Evolutionary conservation across 2,329 filamentous ascomycete species (phyloP).

Genomic region (Diaporthe capsici): DNA sequence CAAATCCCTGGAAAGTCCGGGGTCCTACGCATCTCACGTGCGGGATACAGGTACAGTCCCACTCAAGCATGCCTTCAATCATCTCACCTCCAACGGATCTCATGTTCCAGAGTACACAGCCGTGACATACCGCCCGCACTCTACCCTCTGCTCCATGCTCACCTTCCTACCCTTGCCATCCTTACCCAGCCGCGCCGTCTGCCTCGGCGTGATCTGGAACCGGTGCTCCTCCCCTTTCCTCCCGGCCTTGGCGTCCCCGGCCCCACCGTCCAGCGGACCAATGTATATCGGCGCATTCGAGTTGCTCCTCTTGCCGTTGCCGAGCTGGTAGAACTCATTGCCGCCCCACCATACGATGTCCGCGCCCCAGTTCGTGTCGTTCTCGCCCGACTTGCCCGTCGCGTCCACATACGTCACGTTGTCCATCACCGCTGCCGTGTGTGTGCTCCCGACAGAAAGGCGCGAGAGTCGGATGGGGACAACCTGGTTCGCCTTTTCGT

Average conservation of each 20-base stretch:
- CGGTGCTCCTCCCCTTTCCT: slow-evolving; percentile 77
- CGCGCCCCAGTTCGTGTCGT: slow-evolving; percentile 88
- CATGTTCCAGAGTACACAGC: slow-evolving; percentile 80
- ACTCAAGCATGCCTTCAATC: not conserved
- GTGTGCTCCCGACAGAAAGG: slow-evolving; percentile 83
- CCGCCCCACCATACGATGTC: slow-evolving; percentile 96
- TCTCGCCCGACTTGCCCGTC: slow-evolving; percentile 64
- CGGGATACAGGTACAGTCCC: not conserved
- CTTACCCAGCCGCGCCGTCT: slow-evolving; percentile 75
- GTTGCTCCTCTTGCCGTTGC: slow-evolving; percentile 91
- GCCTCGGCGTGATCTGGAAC: slow-evolving; percentile 84
- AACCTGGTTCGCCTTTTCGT: slow-evolving; percentile 77
- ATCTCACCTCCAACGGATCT: slow-evolving; percentile 11
- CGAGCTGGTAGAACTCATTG: slow-evolving; percentile 94
- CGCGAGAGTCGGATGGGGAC: slow-evolving; percentile 83
- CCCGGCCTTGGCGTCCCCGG: slow-evolving; percentile 71
- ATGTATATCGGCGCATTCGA: slow-evolving; percentile 83
- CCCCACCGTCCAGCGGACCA: slow-evolving; percentile 75
- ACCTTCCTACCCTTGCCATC: slow-evolving; percentile 75
- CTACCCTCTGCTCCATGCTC: slow-evolving; percentile 86
- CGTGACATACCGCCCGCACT: slow-evolving; percentile 86
- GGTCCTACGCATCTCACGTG: not conserved
- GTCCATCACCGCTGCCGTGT: slow-evolving; percentile 85
- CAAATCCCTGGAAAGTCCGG: not conserved
- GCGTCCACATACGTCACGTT: slow-evolving; percentile 80